Conservation (phyloP, 805 yeast species). For the Candida sithepensis region DNA sequence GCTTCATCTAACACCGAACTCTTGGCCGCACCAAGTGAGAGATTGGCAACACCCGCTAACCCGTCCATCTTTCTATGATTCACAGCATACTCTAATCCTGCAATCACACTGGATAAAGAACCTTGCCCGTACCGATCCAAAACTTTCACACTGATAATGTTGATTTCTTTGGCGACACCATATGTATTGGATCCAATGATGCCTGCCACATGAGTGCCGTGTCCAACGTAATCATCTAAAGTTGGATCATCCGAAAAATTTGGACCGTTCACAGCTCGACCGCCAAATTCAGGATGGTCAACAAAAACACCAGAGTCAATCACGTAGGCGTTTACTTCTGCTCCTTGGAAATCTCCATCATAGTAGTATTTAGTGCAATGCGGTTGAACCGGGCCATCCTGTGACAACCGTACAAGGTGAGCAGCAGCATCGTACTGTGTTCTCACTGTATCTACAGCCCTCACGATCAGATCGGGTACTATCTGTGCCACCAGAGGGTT, state of each 20-base stretch:
- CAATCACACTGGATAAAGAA: constrained; percentile 57
- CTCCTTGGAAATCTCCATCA: constrained; percentile 46
- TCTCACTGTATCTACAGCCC: constrained; percentile 45
- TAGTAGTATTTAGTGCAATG: constrained; percentile 43
- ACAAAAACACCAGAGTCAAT: constrained; percentile 79
- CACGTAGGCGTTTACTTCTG: constrained; percentile 67
- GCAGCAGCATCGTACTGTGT: constrained; percentile 38
- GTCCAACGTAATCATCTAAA: constrained; percentile 73
- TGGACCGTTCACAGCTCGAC: constrained; percentile 54
- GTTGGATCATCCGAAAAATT: constrained; percentile 59
- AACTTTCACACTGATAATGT: constrained; percentile 71
- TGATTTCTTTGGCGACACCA: constrained; percentile 77
- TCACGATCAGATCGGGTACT: constrained; percentile 60
- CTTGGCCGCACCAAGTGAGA: constrained; percentile 74
- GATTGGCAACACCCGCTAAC: constrained; percentile 62
- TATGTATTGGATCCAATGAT: constrained; percentile 71
- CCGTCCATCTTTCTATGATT: constrained; percentile 43
- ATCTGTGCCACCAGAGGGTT: constrained; percentile 68
- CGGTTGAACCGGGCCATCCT: constrained; percentile 31
- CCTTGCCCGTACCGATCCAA: constrained; percentile 70
- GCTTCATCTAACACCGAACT: constrained; percentile 71
- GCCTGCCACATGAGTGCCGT: constrained; percentile 95
- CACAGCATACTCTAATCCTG: constrained; percentile 66
- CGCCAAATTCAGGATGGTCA: constrained; percentile 61
- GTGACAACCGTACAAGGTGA: constrained; percentile 64